Evolutionary conservation across 1,284 basidiomycete genomes (phyloP).

Genomic region (Pseudozyma tsukubaensis): DNA sequence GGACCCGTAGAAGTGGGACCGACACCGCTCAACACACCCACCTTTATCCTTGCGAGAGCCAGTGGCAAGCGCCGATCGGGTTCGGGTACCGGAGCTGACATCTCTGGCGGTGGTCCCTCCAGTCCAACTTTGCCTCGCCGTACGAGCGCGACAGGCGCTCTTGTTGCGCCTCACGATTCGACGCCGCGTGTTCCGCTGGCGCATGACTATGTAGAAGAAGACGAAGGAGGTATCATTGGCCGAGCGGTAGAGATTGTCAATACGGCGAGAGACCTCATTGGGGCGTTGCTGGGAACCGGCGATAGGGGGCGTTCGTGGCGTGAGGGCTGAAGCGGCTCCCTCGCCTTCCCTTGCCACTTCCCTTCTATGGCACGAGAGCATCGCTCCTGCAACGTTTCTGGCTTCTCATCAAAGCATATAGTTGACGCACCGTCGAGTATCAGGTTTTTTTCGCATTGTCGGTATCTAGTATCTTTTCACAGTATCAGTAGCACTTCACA

Average conservation of each 20-base stretch:
- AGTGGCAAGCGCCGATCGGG: conserved; percentile 46
- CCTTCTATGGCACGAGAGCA: too few species aligned
- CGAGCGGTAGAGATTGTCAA: conserved; percentile 67
- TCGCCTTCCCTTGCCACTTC: background rate
- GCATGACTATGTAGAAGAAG: conserved; percentile 67
- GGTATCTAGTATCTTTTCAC: too few species aligned
- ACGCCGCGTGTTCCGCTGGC: conserved; percentile 63
- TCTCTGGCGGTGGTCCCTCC: conserved; percentile 37
- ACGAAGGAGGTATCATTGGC: conserved; percentile 65
- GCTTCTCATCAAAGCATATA: too few species aligned
- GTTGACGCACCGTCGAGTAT: too few species aligned
- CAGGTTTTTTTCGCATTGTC: background rate
- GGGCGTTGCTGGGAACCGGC: conserved; percentile 55
- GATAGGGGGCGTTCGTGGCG: conserved; percentile 52
- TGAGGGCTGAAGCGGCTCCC: conserved; percentile 21
- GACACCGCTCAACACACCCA: conserved; percentile 66
- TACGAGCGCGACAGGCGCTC: conserved; percentile 59
- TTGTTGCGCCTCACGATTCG: conserved; percentile 60
- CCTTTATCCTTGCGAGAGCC: conserved; percentile 52
- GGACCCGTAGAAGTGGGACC: conserved; percentile 53
- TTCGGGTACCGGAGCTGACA: conserved; percentile 36
- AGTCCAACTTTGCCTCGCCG: conserved; percentile 55
- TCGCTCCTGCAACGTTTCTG: too few species aligned
- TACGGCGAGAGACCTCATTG: conserved; percentile 65
- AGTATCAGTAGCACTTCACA: too few species aligned